phyloP scores from a whole-genome alignment of 1,139 yeast genomes.

The Pneumocystis carinii region DNA sequence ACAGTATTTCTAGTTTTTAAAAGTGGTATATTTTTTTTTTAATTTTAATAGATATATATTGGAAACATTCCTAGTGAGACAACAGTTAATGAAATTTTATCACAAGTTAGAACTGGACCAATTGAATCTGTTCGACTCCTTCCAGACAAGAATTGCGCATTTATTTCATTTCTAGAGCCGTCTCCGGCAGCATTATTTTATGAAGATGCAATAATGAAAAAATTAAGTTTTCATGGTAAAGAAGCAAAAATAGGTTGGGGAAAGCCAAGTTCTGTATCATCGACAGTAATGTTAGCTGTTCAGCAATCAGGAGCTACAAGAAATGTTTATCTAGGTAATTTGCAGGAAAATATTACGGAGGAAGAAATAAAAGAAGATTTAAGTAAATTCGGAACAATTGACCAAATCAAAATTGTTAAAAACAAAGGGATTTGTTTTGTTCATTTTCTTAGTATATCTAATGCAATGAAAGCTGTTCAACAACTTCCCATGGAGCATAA shows the following conservation, averaged over 20 bases:
- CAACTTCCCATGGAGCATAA: conserved; percentile 41
- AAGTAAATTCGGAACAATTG: conserved; percentile 63
- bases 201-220: conserved; percentile 36
- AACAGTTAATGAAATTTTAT: conserved; percentile 66
- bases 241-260: conserved; percentile 52
- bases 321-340: conserved; percentile 69
- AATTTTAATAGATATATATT: conserved; percentile 58
- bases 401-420: conserved; percentile 55
- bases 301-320: conserved; percentile 82
- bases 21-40: neutral
- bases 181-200: conserved; percentile 33
- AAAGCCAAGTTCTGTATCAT: conserved; percentile 38
- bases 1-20: neutral
- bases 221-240: conserved; percentile 32
- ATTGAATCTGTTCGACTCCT: conserved; percentile 52
- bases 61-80: conserved; percentile 80
- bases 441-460: conserved; percentile 64
- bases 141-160: conserved; percentile 35
- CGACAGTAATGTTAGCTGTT: conserved; percentile 57
- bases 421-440: conserved; percentile 70
- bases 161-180: conserved; percentile 35
- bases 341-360: conserved; percentile 45
- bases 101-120: conserved; percentile 82
- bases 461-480: conserved; percentile 70
- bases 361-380: conserved; percentile 52